phyloP scores from a whole-genome alignment of 257 asterid genomes.

The Gardenia jasminoides region DNA sequence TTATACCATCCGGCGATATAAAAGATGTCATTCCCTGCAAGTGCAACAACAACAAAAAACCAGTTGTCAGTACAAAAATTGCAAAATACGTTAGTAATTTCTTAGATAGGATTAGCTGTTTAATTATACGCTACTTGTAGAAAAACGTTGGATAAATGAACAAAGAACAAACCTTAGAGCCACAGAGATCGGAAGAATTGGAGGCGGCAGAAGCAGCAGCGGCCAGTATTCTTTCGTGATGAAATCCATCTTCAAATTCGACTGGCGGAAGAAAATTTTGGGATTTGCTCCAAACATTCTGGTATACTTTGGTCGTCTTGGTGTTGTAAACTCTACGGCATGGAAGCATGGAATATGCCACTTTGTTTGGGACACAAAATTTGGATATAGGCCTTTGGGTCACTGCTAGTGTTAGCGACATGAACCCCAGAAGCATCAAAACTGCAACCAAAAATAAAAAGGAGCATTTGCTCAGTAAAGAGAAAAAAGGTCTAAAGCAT shows the following conservation, averaged over 20 bases:
- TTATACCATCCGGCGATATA: constrained; percentile 55
- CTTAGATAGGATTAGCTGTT: too few species aligned
- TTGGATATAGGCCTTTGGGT: constrained; percentile 47
- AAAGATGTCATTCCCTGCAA: constrained; percentile 69
- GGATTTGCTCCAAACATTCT: constrained; percentile 22
- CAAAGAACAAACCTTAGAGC: constrained; percentile 40
- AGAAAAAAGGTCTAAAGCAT: not conserved
- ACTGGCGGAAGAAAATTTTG: not conserved
- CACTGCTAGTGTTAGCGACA: constrained; percentile 63
- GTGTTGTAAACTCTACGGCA: constrained; percentile 31
- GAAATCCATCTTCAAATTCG: not conserved
- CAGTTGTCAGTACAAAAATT: not conserved
- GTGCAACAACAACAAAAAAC: not conserved
- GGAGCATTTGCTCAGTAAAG: not conserved
- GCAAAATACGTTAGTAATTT: not conserved
- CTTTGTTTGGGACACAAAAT: constrained; percentile 52
- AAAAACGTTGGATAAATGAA: not conserved
- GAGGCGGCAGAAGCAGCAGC: constrained; percentile 10
- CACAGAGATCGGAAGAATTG: constrained; percentile 48
- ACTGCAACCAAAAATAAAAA: constrained; percentile 35
- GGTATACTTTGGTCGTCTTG: constrained; percentile 20
- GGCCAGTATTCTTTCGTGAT: constrained; percentile 34
- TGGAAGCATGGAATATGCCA: constrained; percentile 62
- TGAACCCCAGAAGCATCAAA: constrained; percentile 74
- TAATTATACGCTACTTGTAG: too few species aligned